Evolutionary conservation across 2,329 filamentous ascomycete genomes (phyloP), one percentile per base, ranked within the genome.

Genomic region (Fusarium nurragi): DNA sequence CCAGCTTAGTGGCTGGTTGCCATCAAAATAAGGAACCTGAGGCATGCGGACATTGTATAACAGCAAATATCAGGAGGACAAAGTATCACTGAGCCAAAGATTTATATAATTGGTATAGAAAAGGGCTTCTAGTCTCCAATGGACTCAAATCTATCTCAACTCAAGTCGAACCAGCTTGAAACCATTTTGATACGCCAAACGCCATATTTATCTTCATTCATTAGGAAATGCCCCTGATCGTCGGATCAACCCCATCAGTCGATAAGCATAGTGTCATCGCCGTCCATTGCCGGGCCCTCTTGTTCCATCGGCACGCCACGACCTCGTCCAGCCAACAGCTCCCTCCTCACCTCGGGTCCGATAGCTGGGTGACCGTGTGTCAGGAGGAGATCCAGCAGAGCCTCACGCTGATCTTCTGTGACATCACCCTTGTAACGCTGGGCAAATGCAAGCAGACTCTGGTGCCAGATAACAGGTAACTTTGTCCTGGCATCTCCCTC

Each of bases 351-450:
- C 76, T 98, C 95, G 0, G 95, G 93, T 0, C 93, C 93, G 65
- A 99, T 97, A 60, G 90, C 87, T 61, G 89, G 88, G 79, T 99
- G 95, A 0, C 94, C 94, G 61, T 94, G 88, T 5, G 88, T 89
- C 39, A 97, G 82, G 18, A 99, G 81, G 59, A 99, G 79, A 79
- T 99, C 95, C 7, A 99, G 81, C 47, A 99, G 79, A 1, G 93
- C 92, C 79, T 99, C 94, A 70, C 94, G 84, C 81, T 97, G 94
- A 69, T 97, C 94, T 76, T 97, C 94, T 3, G 93, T 97, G 70
- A 97, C 94, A 77, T 98, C 94, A 69, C 97, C 96, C 73, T 93
- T 89, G 79, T 98, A 99, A 54, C 94, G 85, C 79, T 97, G 91
- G 23, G 95, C 93, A 79, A 99, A 99, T 3, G 92, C 90, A 52